These are phyloP conservation scores for Rostrohypoxylon terebratum DNA, from an alignment of 495 filamentous ascomycete genomes.

Conservation along the genomic window DNA sequence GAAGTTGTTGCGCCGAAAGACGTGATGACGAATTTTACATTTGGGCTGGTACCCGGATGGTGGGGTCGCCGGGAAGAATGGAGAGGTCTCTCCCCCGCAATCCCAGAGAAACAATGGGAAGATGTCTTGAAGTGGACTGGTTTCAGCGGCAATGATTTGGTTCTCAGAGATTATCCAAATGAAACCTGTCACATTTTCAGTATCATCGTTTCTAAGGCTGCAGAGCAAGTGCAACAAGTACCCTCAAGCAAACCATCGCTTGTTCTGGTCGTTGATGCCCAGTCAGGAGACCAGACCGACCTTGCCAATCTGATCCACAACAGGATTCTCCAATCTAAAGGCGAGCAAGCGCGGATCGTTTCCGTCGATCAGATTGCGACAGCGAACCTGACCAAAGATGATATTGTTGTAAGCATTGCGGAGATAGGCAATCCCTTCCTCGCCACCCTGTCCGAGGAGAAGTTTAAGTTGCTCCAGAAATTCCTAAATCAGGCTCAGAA, in stretches of 20 bases:
- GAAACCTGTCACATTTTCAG: constrained; percentile 54
- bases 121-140: constrained; percentile 51
- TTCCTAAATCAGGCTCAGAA: constrained; percentile 50
- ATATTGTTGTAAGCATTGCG: constrained; percentile 57
- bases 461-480: constrained; percentile 48
- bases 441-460: constrained; percentile 49
- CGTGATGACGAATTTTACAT: constrained; percentile 52
- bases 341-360: constrained; percentile 22
- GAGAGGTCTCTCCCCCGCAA: constrained; percentile 47
- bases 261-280: constrained; percentile 36
- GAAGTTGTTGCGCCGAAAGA: constrained; percentile 50
- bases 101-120: constrained; percentile 57
- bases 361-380: constrained; percentile 32
- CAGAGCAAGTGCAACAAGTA: constrained; percentile 22
- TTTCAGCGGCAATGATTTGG: constrained; percentile 60
- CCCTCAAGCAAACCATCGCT: constrained; percentile 4
- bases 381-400: constrained; percentile 22
- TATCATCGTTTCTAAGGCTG: constrained; percentile 54
- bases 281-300: constrained; percentile 26
- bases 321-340: constrained; percentile 3
- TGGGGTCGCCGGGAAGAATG: constrained; percentile 58
- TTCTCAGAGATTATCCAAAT: constrained; percentile 37
- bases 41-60: constrained; percentile 64
- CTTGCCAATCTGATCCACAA: constrained; percentile 30
- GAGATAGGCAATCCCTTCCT: constrained; percentile 62